These are phyloP conservation scores for Lipomyces lipofer DNA, from an alignment of 805 yeast species.

Conservation along the genomic window DNA sequence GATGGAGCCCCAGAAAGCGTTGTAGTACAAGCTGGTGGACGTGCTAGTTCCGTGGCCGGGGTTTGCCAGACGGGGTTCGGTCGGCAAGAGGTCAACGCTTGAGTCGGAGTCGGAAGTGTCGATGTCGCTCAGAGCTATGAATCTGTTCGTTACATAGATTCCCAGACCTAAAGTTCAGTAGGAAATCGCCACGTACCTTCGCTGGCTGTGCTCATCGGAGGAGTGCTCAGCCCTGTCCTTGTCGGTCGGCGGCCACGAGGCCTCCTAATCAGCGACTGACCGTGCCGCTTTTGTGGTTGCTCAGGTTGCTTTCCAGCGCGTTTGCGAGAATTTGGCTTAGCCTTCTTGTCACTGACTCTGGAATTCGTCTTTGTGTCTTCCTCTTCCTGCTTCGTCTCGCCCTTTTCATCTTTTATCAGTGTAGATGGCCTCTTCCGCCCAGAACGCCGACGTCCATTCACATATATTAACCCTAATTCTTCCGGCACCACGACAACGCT, in stretches of 20 bases:
- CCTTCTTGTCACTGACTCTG: background rate
- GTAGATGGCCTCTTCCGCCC: background rate
- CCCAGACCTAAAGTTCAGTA: background rate
- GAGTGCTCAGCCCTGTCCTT: too few relatives aligned
- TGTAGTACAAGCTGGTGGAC: constrained; percentile 8
- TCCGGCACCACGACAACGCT: background rate
- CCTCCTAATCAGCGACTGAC: background rate
- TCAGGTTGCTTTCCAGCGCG: background rate
- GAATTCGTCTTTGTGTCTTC: background rate
- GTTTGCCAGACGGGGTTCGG: background rate
- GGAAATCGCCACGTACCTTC: too few relatives aligned
- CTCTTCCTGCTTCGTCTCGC: background rate
- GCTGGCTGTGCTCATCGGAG: too few relatives aligned
- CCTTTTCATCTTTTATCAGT: background rate
- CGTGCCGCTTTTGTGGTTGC: background rate
- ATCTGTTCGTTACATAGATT: background rate
- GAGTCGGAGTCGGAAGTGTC: background rate
- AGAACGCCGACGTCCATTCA: constrained; percentile 11
- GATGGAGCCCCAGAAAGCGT: constrained; percentile 21
- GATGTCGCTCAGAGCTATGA: background rate
- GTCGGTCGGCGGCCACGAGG: background rate
- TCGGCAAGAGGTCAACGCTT: background rate
- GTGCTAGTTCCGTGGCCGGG: background rate
- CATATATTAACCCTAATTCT: background rate
- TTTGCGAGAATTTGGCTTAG: background rate